A percentile compares a stretch with the other conserved stretches of the same genome.
Conservation (phyloP, 2,329 filamentous ascomycete genomes). For the Madurella fahalii region DNA sequence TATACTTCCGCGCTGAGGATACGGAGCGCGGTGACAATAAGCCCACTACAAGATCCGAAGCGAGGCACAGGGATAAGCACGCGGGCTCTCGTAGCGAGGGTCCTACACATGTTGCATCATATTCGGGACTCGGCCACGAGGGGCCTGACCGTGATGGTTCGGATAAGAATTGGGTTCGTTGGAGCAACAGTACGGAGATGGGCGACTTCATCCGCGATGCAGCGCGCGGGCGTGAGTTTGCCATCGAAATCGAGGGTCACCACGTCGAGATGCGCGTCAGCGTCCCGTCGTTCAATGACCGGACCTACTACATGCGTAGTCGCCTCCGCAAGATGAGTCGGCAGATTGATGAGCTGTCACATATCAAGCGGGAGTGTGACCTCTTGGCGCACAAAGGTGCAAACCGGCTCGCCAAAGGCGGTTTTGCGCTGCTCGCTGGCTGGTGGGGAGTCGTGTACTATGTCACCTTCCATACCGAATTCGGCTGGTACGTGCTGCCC, state of each 20-base stretch:
- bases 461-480: conserved; percentile 65
- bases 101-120: conserved; percentile 56
- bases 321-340: conserved; percentile 67
- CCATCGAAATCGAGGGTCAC: conserved; percentile 72
- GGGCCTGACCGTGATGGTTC: conserved; percentile 37
- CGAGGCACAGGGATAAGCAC: conserved; percentile 29
- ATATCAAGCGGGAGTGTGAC: conserved; percentile 80
- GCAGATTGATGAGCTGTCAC: conserved; percentile 64
- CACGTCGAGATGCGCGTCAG: conserved; percentile 64
- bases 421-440: conserved; percentile 65
- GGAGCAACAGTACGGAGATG: conserved; percentile 84
- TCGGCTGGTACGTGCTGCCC: conserved; percentile 58
- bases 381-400: conserved; percentile 69
- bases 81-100: conserved; percentile 22
- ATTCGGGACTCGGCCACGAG: conserved; percentile 67
- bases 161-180: conserved; percentile 70
- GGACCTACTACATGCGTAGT: conserved; percentile 84
- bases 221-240: conserved; percentile 77
- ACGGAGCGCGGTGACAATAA: conserved; percentile 55
- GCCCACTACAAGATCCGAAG: conserved; percentile 32
- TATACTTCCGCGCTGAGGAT: conserved; percentile 79
- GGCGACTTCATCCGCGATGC: conserved; percentile 93
- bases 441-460: conserved; percentile 86
- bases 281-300: conserved; percentile 82
- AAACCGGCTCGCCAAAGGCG: conserved; percentile 73